Percentiles rank a stretch among this genome's conserved stretches.
phyloP scores from a whole-genome alignment of 306 rosid species.

The Senna siamea region DNA sequence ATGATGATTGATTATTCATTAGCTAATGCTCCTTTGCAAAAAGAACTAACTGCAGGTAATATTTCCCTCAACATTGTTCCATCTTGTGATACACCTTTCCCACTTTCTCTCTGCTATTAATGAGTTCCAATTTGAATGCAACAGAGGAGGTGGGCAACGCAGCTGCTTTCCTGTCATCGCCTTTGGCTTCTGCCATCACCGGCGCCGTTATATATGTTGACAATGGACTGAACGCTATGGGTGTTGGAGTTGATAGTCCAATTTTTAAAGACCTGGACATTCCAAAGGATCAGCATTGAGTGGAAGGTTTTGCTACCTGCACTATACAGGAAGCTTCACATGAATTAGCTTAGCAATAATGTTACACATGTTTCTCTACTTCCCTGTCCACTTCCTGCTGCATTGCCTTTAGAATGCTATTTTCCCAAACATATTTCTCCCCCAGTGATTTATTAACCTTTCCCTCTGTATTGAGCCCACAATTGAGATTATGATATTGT shows the following conservation, averaged over 20 bases:
- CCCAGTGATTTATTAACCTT: not conserved
- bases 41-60: slow-evolving; percentile 83
- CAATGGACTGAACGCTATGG: slow-evolving; percentile 92
- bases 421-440: not conserved
- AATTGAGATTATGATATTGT: not conserved
- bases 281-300: slow-evolving; percentile 43
- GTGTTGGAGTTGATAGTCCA: slow-evolving; percentile 81
- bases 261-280: slow-evolving; percentile 43
- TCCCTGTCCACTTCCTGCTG: not conserved
- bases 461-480: not conserved
- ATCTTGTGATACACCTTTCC: not conserved
- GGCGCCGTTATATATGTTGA: slow-evolving; percentile 80
- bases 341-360: not conserved
- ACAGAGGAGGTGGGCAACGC: slow-evolving; percentile 89
- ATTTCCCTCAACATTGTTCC: slow-evolving; percentile 10
- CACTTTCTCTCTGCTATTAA: not conserved
- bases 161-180: slow-evolving; percentile 87
- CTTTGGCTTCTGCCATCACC: slow-evolving; percentile 85
- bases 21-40: slow-evolving; percentile 86
- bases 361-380: not conserved
- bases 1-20: slow-evolving; percentile 90
- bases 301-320: not conserved
- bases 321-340: not conserved
- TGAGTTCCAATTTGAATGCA: slow-evolving; percentile 29
- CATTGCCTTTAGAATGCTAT: not conserved